These are phyloP conservation scores for Plasmodium gallinaceum DNA, from an alignment of 169 alveolate genomes.

Conservation along the genomic window DNA sequence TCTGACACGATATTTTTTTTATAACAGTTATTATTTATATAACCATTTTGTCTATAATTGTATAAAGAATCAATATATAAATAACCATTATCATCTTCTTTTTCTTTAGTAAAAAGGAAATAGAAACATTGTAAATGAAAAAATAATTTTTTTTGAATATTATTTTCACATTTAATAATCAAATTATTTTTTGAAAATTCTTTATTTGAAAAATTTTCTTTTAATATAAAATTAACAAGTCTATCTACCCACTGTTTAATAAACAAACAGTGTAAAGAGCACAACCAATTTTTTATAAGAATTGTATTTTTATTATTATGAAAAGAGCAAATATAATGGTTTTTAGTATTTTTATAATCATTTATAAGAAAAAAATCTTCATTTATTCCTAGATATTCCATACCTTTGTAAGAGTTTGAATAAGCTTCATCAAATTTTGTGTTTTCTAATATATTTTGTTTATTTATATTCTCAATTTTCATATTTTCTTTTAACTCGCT, in stretches of 20 bases:
- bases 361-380: background rate
- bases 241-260: constrained; percentile 24
- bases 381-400: background rate
- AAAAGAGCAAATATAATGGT: background rate
- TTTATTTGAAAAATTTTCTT: background rate
- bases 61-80: background rate
- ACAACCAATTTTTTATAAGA: background rate
- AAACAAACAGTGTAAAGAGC: background rate
- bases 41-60: background rate
- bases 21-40: background rate
- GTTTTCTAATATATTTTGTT: no score
- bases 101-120: constrained; percentile 4
- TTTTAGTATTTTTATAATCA: background rate
- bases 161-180: constrained; percentile 48
- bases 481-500: background rate
- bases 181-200: constrained; percentile 19
- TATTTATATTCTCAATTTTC: background rate
- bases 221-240: background rate
- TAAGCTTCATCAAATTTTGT: no score
- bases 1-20: background rate
- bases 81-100: background rate
- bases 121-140: constrained; percentile 57
- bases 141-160: constrained; percentile 28
- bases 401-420: no score
- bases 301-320: background rate